Conservation (phyloP, 176 grass and related monocot species). For the Sorghum bicolor region Sorghum_bicolor_NCBIv3 NC_012875.2:56017501-56018000, state of each 20-base stretch:
- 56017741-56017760: constrained; percentile 14
- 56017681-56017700: constrained; percentile 63
- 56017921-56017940: background rate
- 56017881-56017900: background rate
- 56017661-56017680: constrained; percentile 58
- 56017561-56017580: constrained; percentile 8
- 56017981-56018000: background rate
- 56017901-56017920: constrained; percentile 40
- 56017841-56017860: background rate
- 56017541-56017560: constrained; percentile 30
- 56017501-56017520: constrained; percentile 67
- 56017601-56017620: constrained; percentile 40
- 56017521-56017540: constrained; percentile 56
- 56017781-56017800: constrained; percentile 6
- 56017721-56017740: constrained; percentile 49
- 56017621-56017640: constrained; percentile 1
- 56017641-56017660: constrained; percentile 1
- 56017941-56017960: constrained; percentile 3
- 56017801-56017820: background rate
- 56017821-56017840: constrained; percentile 33
- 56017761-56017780: constrained; percentile 45
- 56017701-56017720: constrained; percentile 53
- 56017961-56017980: constrained; percentile 16
- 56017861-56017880: background rate
- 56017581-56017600: constrained; percentile 46